A percentile compares a stretch with the other conserved stretches of the same genome.
These are phyloP conservation scores for Tolypocladium capitatum DNA, from an alignment of 2,329 filamentous ascomycete species.

Conservation along the genomic window DNA sequence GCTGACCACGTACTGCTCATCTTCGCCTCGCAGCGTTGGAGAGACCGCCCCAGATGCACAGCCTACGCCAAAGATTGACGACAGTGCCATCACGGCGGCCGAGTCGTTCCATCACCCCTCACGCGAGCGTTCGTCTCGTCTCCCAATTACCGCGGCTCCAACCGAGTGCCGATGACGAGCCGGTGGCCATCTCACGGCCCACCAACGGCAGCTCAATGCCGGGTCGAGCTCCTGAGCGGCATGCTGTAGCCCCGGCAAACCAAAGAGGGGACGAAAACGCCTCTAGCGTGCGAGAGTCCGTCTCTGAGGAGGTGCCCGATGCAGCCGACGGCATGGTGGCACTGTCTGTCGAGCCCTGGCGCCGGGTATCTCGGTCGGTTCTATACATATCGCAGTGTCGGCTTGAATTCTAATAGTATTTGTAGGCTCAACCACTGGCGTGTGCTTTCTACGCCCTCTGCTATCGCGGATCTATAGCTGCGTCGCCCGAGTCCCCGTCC, in stretches of 20 bases:
- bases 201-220: neutral
- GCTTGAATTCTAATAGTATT: neutral
- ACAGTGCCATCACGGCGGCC: constrained; percentile 14
- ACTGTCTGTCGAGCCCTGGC: constrained; percentile 20
- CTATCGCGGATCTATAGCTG: constrained; percentile 8
- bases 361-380: constrained; percentile 17
- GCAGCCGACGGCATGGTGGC: constrained; percentile 22
- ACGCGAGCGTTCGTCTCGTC: constrained; percentile 9
- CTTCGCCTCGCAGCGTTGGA: constrained; percentile 9
- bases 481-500: neutral
- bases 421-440: constrained; percentile 15
- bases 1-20: neutral
- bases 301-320: constrained; percentile 15
- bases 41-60: constrained; percentile 11
- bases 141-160: neutral
- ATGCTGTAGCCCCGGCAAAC: neutral
- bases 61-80: constrained; percentile 10
- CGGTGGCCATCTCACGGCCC: neutral
- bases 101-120: constrained; percentile 11
- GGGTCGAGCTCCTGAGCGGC: neutral
- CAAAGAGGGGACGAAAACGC: neutral
- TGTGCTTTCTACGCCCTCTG: constrained; percentile 16
- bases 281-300: constrained; percentile 4
- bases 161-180: constrained; percentile 1
- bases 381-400: neutral